phyloP scores from a whole-genome alignment of 371 early-diverging fungal species.

The Dichotomocladium elegans region DNA sequence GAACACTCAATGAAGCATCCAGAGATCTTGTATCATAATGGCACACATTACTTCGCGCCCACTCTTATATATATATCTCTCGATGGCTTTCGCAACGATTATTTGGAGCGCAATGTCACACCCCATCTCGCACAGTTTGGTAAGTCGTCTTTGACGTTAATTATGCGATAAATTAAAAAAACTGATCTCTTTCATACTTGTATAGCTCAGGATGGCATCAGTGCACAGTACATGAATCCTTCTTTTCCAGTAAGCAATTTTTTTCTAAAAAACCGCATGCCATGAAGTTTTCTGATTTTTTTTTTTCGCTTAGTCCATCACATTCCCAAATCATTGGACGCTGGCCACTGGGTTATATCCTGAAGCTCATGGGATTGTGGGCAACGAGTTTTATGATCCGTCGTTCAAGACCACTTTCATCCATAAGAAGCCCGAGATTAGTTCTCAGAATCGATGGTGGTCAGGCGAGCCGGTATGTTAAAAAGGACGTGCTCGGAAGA shows the following conservation, averaged over 20 bases:
- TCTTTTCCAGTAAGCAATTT: conserved; percentile 64
- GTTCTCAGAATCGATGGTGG: conserved; percentile 77
- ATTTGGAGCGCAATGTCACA: conserved; percentile 71
- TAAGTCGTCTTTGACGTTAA: conserved; percentile 20
- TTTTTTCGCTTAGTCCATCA: conserved; percentile 48
- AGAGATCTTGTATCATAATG: conserved; percentile 48
- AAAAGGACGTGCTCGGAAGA: too few species aligned
- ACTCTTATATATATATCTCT: conserved; percentile 85
- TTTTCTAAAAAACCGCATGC: background rate
- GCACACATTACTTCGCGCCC: conserved; percentile 65
- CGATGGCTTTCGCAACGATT: conserved; percentile 91
- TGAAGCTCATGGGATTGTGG: conserved; percentile 89
- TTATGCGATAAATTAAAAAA: too few species aligned
- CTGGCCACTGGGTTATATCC: conserved; percentile 91
- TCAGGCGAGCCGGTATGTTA: conserved; percentile 81
- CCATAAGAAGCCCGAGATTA: conserved; percentile 61
- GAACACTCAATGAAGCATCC: conserved; percentile 2
- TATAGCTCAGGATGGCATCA: conserved; percentile 42
- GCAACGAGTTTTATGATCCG: conserved; percentile 86
- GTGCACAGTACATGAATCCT: conserved; percentile 68
- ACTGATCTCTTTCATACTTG: too few species aligned
- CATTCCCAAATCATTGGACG: conserved; percentile 95
- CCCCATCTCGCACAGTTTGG: conserved; percentile 64
- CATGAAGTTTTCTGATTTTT: background rate
- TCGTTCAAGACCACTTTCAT: conserved; percentile 67